These are phyloP conservation scores for Aspergillus awamori DNA, from an alignment of 2,329 filamentous ascomycete species.

Conservation along the genomic window DNA sequence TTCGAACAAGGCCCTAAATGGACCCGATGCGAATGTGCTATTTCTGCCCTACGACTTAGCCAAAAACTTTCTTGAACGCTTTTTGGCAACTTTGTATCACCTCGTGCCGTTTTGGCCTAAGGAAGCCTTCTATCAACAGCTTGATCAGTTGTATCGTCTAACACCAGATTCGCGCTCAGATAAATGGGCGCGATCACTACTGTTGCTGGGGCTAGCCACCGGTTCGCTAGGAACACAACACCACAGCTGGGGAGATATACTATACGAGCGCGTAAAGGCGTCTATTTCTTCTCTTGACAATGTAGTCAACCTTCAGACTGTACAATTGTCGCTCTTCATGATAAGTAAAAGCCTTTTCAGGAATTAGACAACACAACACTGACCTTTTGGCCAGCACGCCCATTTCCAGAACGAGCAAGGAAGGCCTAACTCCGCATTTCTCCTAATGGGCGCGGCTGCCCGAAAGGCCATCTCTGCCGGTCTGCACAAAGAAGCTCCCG, in stretches of 20 bases:
- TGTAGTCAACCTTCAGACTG: slow-evolving; percentile 49
- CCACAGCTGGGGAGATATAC: slow-evolving; percentile 44
- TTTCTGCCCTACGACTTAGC: slow-evolving; percentile 46
- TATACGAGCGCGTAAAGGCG: slow-evolving; percentile 49
- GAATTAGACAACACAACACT: background rate
- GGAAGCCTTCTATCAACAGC: slow-evolving; percentile 37
- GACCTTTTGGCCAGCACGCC: slow-evolving; percentile 33
- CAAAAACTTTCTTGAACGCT: slow-evolving; percentile 43
- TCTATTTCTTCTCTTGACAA: slow-evolving; percentile 43
- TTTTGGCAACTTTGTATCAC: slow-evolving; percentile 46
- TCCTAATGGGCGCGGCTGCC: slow-evolving; percentile 45
- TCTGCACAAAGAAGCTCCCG: slow-evolving; percentile 46
- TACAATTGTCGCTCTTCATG: slow-evolving; percentile 50
- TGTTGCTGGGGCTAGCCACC: slow-evolving; percentile 43
- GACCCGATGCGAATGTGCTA: slow-evolving; percentile 33
- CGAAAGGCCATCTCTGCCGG: slow-evolving; percentile 50
- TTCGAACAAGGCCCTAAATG: slow-evolving; percentile 24
- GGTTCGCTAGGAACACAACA: slow-evolving; percentile 46
- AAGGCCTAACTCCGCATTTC: slow-evolving; percentile 48
- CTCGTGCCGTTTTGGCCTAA: slow-evolving; percentile 42
- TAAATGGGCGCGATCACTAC: slow-evolving; percentile 39
- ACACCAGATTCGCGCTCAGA: slow-evolving; percentile 37
- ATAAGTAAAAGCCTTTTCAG: slow-evolving; percentile 39
- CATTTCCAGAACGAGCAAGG: slow-evolving; percentile 51
- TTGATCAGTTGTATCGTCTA: slow-evolving; percentile 41